phyloP scores from a whole-genome alignment of 768 basidiomycete species.

The Naematelia encephala region DNA sequence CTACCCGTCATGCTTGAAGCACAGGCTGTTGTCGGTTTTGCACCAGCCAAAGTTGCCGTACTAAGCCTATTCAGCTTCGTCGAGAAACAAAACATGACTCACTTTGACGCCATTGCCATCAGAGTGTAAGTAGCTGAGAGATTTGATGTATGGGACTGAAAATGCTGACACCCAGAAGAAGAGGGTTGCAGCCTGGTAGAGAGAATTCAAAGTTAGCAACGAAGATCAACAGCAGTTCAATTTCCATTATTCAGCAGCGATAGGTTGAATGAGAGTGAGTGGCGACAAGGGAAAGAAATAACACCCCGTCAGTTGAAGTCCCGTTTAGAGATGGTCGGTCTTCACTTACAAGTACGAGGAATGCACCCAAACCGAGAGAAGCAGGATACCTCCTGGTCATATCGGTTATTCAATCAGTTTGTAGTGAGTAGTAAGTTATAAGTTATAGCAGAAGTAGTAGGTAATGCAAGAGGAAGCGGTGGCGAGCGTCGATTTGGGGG shows the following conservation, averaged over 20 bases:
- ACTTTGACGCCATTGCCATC: conserved; percentile 24
- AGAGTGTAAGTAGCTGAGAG: conserved; percentile 38
- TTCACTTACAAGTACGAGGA: conserved; percentile 37
- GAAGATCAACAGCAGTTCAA: too few relatives aligned
- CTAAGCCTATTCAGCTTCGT: too few relatives aligned
- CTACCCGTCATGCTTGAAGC: conserved; percentile 33
- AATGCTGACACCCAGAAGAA: conserved; percentile 48
- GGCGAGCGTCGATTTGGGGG: too few relatives aligned
- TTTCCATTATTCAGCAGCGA: too few relatives aligned
- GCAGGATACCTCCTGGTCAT: conserved; percentile 9
- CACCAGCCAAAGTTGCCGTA: conserved; percentile 46
- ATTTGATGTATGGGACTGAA: conserved; percentile 40
- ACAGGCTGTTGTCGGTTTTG: conserved; percentile 1
- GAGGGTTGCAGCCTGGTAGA: conserved; percentile 30
- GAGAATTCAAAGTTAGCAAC: neutral
- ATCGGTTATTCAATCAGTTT: too few relatives aligned
- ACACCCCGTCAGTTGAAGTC: neutral
- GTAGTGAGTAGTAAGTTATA: too few relatives aligned
- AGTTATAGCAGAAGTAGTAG: too few relatives aligned
- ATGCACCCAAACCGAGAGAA: conserved; percentile 30
- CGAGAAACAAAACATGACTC: neutral
- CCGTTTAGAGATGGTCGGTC: neutral
- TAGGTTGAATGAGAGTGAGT: too few relatives aligned
- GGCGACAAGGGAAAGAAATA: neutral
- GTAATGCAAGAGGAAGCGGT: too few relatives aligned